These are phyloP conservation scores for Rosellinia necatrix DNA, from an alignment of 2,329 filamentous ascomycete species.

Conservation along the genomic window DNA sequence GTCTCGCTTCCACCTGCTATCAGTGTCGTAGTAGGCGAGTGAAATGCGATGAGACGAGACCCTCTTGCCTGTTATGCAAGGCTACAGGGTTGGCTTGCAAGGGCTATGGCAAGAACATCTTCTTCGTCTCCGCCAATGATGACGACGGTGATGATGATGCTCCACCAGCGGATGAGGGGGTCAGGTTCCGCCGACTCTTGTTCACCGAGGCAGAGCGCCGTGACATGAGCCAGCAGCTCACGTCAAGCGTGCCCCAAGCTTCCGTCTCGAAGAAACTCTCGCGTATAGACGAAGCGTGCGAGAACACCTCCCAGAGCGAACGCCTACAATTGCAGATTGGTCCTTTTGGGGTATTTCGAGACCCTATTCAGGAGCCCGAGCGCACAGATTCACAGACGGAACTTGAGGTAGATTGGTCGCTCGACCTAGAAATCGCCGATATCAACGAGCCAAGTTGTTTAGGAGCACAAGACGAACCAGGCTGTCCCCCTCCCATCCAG, in stretches of 20 bases:
- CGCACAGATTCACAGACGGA: too few species aligned
- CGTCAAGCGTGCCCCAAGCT: background rate
- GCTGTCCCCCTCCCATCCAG: too few species aligned
- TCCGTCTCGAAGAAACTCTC: background rate
- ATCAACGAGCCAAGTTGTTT: too few species aligned
- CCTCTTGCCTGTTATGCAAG: background rate
- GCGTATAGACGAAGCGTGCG: background rate
- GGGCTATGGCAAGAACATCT: background rate
- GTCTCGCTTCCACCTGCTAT: background rate
- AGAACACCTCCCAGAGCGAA: background rate
- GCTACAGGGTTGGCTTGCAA: background rate
- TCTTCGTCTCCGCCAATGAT: background rate
- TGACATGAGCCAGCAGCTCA: background rate
- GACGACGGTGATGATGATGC: background rate
- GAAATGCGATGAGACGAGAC: background rate
- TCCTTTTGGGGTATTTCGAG: background rate
- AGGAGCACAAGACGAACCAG: too few species aligned
- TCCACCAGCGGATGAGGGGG: background rate
- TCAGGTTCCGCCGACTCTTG: background rate
- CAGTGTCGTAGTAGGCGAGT: background rate
- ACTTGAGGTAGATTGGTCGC: too few species aligned
- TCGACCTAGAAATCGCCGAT: too few species aligned
- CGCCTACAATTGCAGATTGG: background rate
- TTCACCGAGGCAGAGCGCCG: background rate
- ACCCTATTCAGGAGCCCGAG: too few species aligned